A percentile compares a stretch with the other conserved stretches of the same genome.
These are phyloP conservation scores for Neurospora intermedia DNA, from an alignment of 495 filamentous ascomycete genomes.

Conservation along the genomic window DNA sequence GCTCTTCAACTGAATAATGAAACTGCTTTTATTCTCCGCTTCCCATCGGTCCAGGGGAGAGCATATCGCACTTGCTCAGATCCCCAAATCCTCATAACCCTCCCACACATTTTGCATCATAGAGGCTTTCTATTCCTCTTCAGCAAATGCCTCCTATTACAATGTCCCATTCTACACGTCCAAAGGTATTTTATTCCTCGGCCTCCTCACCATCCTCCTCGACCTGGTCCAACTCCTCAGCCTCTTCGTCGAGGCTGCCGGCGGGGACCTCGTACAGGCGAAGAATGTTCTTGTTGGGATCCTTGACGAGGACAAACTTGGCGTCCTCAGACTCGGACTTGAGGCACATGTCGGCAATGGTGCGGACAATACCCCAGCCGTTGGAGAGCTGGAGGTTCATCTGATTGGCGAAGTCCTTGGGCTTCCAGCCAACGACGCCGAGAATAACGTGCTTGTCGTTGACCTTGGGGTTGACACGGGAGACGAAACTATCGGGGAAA, in stretches of 20 bases:
- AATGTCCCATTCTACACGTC: no score
- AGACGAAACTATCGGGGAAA: slow-evolving; percentile 60
- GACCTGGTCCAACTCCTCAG: slow-evolving; percentile 23
- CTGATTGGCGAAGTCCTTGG: slow-evolving; percentile 88
- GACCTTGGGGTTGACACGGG: slow-evolving; percentile 79
- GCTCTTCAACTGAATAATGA: not conserved
- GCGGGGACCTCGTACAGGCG: slow-evolving; percentile 84
- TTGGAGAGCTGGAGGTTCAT: slow-evolving; percentile 96
- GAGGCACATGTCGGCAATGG: slow-evolving; percentile 83
- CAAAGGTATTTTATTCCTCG: slow-evolving; percentile 17
- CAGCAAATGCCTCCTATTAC: not conserved
- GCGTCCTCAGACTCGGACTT: slow-evolving; percentile 51
- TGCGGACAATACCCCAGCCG: slow-evolving; percentile 98
- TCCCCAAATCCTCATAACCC: not conserved
- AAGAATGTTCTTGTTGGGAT: slow-evolving; percentile 90
- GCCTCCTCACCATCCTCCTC: slow-evolving; percentile 20
- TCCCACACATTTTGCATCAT: not conserved
- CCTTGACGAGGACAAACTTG: slow-evolving; percentile 66
- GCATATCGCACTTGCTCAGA: not conserved
- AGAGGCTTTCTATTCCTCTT: not conserved
- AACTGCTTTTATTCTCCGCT: not conserved
- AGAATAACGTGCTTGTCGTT: slow-evolving; percentile 87
- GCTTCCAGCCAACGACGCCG: slow-evolving; percentile 94
- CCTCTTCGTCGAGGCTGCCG: slow-evolving; percentile 66
- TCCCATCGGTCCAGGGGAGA: not conserved